phyloP scores from a whole-genome alignment of 192 early-diverging fungal genomes.

The Spizellomyces punctatus region DNA sequence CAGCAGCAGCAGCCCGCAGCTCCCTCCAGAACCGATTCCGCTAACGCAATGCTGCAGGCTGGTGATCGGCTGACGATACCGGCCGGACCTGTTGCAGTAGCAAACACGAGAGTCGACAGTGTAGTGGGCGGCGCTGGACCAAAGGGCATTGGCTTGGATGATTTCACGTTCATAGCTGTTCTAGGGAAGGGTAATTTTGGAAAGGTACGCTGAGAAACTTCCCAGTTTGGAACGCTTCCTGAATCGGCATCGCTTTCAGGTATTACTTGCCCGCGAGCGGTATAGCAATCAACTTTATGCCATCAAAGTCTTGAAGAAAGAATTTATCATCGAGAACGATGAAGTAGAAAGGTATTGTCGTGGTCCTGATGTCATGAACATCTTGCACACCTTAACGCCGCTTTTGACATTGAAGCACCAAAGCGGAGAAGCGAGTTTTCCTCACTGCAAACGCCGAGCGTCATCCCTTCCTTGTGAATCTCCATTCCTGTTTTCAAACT shows the following conservation, averaged over 20 bases:
- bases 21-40: neutral
- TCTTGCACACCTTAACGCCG: no score
- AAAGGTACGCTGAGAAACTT: conserved; percentile 58
- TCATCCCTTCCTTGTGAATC: conserved; percentile 93
- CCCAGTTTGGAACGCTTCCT: neutral
- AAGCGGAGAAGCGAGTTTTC: conserved; percentile 94
- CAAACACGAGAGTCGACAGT: conserved; percentile 15
- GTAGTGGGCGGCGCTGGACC: conserved; percentile 11
- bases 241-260: conserved; percentile 31
- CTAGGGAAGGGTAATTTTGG: conserved; percentile 99
- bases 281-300: conserved; percentile 80
- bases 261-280: conserved; percentile 96
- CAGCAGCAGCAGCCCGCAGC: conserved; percentile 15
- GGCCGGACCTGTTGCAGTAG: neutral
- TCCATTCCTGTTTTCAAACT: conserved; percentile 97
- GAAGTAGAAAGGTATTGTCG: conserved; percentile 79
- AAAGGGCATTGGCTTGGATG: conserved; percentile 78
- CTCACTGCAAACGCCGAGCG: conserved; percentile 86
- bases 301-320: conserved; percentile 98
- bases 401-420: conserved; percentile 49
- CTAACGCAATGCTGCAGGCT: neutral
- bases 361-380: neutral
- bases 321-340: conserved; percentile 97
- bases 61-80: neutral
- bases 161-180: conserved; percentile 93